Conservation (phyloP, 2,329 filamentous ascomycete genomes). For the Botryotinia convoluta region DNA sequence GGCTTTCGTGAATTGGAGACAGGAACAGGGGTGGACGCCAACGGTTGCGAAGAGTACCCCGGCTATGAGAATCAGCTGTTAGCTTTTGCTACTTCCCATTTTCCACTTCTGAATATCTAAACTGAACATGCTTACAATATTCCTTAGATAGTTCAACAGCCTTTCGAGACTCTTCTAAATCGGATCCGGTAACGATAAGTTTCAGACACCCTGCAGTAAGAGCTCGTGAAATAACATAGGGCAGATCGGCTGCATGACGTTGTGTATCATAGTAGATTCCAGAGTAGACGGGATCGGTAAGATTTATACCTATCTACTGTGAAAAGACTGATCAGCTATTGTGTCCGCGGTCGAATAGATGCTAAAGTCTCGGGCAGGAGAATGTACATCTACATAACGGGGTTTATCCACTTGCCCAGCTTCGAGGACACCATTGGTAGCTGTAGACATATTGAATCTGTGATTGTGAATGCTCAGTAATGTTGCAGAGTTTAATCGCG, state of each 20-base stretch:
- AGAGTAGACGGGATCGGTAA: slow-evolving; percentile 86
- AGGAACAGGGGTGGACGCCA: slow-evolving; percentile 90
- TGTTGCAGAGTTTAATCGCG: background rate
- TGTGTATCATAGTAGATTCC: slow-evolving; percentile 81
- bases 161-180: slow-evolving; percentile 72
- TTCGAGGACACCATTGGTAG: background rate
- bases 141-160: slow-evolving; percentile 71
- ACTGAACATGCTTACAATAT: slow-evolving; percentile 57
- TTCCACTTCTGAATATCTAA: background rate
- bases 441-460: slow-evolving; percentile 11
- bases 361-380: background rate
- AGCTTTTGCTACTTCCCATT: background rate
- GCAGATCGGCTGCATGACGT: slow-evolving; percentile 69
- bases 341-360: background rate
- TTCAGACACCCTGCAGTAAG: slow-evolving; percentile 77
- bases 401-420: background rate
- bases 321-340: slow-evolving; percentile 13
- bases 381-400: slow-evolving; percentile 22
- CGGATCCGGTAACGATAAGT: slow-evolving; percentile 90
- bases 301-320: slow-evolving; percentile 82
- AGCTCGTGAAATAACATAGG: slow-evolving; percentile 75
- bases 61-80: slow-evolving; percentile 48
- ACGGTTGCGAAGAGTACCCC: slow-evolving; percentile 84
- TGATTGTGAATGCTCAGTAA: background rate
- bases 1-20: slow-evolving; percentile 62